Percentiles rank a stretch among this genome's conserved stretches.
phyloP scores from a whole-genome alignment of 1,139 yeast genomes.

The Lodderomyces orthopsilosis region DNA sequence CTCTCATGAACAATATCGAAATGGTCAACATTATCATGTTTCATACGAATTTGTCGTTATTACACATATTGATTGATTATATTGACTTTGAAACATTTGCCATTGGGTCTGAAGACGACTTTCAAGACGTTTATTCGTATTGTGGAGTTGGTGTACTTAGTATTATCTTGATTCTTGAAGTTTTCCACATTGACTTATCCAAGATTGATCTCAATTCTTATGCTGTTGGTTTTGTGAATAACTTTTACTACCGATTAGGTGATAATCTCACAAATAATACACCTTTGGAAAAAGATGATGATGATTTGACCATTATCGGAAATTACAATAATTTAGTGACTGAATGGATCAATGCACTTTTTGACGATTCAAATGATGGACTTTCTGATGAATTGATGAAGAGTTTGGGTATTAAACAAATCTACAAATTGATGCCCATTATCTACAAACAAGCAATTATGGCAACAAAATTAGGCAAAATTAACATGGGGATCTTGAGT shows the following conservation, averaged over 20 bases:
- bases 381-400: slow-evolving; percentile 79
- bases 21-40: slow-evolving; percentile 43
- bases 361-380: slow-evolving; percentile 72
- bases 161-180: slow-evolving; percentile 41
- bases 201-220: slow-evolving; percentile 28
- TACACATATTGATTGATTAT: slow-evolving; percentile 29
- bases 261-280: slow-evolving; percentile 27
- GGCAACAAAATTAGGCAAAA: slow-evolving; percentile 55
- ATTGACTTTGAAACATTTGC: slow-evolving; percentile 35
- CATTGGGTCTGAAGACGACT: slow-evolving; percentile 50
- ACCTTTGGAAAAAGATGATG: slow-evolving; percentile 18
- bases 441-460: slow-evolving; percentile 70
- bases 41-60: slow-evolving; percentile 21
- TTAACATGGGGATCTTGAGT: slow-evolving; percentile 33
- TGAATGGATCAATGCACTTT: slow-evolving; percentile 79
- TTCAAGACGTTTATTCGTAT: slow-evolving; percentile 68
- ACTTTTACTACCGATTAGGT: slow-evolving; percentile 31
- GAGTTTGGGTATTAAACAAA: slow-evolving; percentile 63
- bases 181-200: slow-evolving; percentile 42
- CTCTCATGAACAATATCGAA: slow-evolving; percentile 39
- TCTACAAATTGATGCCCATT: slow-evolving; percentile 66
- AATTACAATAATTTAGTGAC: slow-evolving; percentile 52
- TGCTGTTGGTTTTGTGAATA: slow-evolving; percentile 32
- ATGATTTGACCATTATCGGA: slow-evolving; percentile 30
- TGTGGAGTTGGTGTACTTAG: slow-evolving; percentile 60